Percentiles rank a stretch among this genome's conserved stretches.
Conservation (phyloP, 129 eudicot species). For the Solidago caesia region DNA sequence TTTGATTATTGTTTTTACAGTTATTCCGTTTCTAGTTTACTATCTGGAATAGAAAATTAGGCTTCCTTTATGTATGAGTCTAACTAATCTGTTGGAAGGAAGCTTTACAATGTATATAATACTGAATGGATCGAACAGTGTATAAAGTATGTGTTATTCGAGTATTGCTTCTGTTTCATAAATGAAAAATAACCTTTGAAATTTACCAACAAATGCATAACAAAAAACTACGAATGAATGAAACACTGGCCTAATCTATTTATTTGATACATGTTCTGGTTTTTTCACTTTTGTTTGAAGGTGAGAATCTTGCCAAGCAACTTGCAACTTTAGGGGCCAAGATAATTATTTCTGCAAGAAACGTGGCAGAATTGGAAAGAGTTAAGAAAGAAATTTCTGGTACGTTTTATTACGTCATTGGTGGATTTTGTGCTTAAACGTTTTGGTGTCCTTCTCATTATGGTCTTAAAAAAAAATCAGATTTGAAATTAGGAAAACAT, state of each 20-base stretch:
- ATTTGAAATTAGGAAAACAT: constrained; percentile 55
- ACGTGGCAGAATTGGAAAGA: constrained; percentile 72
- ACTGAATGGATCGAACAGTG: too few species aligned
- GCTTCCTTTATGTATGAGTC: constrained; percentile 1
- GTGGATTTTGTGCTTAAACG: not conserved
- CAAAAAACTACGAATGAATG: too few species aligned
- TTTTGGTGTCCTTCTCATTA: constrained; percentile 9
- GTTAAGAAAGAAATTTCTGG: constrained; percentile 77
- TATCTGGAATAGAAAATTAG: not conserved
- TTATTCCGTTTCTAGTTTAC: constrained; percentile 1
- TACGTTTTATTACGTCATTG: constrained; percentile 23
- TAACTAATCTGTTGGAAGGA: too few species aligned
- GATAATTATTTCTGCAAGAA: constrained; percentile 89
- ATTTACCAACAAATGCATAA: too few species aligned
- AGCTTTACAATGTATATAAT: too few species aligned
- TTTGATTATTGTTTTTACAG: not conserved
- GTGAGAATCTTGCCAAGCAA: constrained; percentile 86
- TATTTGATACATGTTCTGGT: not conserved
- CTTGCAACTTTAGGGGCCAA: constrained; percentile 90
- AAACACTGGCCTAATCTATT: not conserved
- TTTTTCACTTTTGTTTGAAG: constrained; percentile 35
- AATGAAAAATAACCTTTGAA: too few species aligned
- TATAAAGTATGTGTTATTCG: too few species aligned
- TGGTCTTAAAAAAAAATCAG: constrained; percentile 19
- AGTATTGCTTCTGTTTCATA: too few species aligned